A percentile compares a stretch with the other conserved stretches of the same genome.
Conservation (phyloP, 2,329 filamentous ascomycete species). For the Fusarium oxysporum region DNA sequence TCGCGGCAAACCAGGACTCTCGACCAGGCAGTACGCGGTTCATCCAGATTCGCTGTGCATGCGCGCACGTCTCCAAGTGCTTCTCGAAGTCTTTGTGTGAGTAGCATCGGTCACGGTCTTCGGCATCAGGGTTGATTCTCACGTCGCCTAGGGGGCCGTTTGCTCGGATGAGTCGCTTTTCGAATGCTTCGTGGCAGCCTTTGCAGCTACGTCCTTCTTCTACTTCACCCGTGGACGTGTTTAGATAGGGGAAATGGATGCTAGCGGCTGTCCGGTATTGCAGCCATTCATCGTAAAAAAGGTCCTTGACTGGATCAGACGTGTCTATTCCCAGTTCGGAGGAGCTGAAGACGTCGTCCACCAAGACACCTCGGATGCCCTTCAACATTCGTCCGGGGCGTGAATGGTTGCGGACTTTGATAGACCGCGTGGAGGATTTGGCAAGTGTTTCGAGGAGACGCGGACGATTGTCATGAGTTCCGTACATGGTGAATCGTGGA, state of each 20-base stretch:
- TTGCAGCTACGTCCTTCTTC: neutral
- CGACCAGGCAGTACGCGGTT: neutral
- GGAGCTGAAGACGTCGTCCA: neutral
- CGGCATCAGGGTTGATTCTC: no score
- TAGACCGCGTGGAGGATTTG: neutral
- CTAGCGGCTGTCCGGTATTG: fast-evolving
- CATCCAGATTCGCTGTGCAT: neutral
- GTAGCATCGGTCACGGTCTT: neutral
- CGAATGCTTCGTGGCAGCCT: fast-evolving
- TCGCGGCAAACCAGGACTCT: neutral
- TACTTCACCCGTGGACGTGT: fast-evolving
- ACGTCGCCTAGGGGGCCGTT: fast-evolving
- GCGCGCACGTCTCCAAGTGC: neutral
- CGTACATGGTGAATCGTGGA: fast-evolving
- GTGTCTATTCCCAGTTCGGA: fast-evolving
- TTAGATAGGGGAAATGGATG: neutral
- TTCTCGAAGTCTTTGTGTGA: neutral
- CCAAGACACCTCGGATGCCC: neutral
- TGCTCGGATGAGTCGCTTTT: neutral
- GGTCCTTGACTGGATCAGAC: fast-evolving
- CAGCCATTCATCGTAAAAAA: fast-evolving
- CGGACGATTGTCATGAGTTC: fast-evolving
- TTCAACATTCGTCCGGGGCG: fast-evolving
- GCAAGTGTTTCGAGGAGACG: neutral
- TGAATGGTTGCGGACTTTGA: fast-evolving